phyloP scores from a whole-genome alignment of 2,329 filamentous ascomycete species.

The Penicillium nordicum region DNA sequence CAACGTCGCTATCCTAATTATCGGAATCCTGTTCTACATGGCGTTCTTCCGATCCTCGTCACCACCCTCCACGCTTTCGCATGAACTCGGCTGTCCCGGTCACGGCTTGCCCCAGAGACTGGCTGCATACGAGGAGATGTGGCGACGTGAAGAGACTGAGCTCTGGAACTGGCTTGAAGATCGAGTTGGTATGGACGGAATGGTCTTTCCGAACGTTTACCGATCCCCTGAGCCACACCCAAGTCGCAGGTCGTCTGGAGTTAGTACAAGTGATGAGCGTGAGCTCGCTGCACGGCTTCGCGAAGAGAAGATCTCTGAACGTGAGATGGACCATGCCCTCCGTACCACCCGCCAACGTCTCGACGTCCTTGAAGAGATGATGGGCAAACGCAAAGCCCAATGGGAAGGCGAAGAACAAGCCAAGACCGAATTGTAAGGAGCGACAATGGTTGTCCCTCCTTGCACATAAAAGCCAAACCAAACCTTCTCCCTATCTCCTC shows the following conservation, averaged over 20 bases:
- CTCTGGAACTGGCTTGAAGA: conserved; percentile 94
- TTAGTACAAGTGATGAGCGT: conserved; percentile 33
- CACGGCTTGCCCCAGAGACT: conserved; percentile 61
- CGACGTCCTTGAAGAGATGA: conserved; percentile 68
- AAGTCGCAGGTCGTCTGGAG: conserved; percentile 45
- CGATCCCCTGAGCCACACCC: conserved; percentile 30
- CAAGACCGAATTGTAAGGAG: conserved; percentile 23
- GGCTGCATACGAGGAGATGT: conserved; percentile 88
- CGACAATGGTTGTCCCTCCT: background rate
- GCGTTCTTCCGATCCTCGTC: conserved; percentile 62
- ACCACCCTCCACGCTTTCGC: conserved; percentile 33
- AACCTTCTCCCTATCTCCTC: background rate
- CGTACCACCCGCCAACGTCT: conserved; percentile 82
- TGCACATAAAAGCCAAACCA: background rate
- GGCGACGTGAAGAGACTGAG: conserved; percentile 80
- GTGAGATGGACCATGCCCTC: conserved; percentile 76
- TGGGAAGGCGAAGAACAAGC: conserved; percentile 15
- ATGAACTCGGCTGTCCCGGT: conserved; percentile 39
- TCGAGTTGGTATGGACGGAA: conserved; percentile 67
- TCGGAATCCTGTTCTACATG: conserved; percentile 69
- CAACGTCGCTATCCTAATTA: conserved; percentile 72
- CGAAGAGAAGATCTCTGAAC: conserved; percentile 67
- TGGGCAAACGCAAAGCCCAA: conserved; percentile 55
- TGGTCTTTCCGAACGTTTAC: conserved; percentile 37
- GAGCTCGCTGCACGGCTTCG: conserved; percentile 57